Percentiles rank a stretch among this genome's conserved stretches.
Evolutionary conservation across 176 grass and related monocot genomes (phyloP).

Genomic region (Aegilops longissima): DNA sequence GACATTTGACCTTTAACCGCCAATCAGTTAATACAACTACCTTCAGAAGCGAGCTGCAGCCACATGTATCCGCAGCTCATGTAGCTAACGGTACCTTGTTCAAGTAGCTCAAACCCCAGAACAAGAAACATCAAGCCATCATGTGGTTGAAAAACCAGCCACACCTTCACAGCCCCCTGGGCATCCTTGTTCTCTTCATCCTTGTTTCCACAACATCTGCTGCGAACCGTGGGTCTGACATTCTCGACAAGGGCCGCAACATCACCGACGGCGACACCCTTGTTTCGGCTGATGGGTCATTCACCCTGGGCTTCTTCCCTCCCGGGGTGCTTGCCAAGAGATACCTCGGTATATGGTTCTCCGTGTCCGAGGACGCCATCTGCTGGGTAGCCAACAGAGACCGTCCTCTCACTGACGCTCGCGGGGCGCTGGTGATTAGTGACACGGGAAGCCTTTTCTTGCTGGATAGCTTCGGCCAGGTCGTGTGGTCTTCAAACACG

Average conservation of each 20-base stretch:
- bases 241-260: neutral
- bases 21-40: too few species aligned
- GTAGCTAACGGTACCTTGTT: too few species aligned
- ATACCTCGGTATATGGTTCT: constrained; percentile 48
- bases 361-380: constrained; percentile 1
- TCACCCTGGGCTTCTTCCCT: constrained; percentile 47
- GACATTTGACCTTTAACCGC: too few species aligned
- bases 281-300: constrained; percentile 21
- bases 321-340: neutral
- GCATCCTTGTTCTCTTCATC: neutral
- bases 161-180: neutral
- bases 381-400: constrained; percentile 60
- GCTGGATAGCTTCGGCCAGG: neutral
- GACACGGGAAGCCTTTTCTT: neutral
- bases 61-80: too few species aligned
- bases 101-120: too few species aligned
- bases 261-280: constrained; percentile 28
- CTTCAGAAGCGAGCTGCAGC: too few species aligned
- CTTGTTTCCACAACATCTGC: neutral
- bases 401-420: constrained; percentile 1
- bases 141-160: neutral
- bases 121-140: neutral
- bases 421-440: constrained; percentile 18
- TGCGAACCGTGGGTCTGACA: neutral
- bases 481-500: constrained; percentile 18